Percentiles rank a stretch among this genome's conserved stretches.
Evolutionary conservation across 768 basidiomycete genomes (phyloP).

Genomic region (Termitomyces heimii): DNA sequence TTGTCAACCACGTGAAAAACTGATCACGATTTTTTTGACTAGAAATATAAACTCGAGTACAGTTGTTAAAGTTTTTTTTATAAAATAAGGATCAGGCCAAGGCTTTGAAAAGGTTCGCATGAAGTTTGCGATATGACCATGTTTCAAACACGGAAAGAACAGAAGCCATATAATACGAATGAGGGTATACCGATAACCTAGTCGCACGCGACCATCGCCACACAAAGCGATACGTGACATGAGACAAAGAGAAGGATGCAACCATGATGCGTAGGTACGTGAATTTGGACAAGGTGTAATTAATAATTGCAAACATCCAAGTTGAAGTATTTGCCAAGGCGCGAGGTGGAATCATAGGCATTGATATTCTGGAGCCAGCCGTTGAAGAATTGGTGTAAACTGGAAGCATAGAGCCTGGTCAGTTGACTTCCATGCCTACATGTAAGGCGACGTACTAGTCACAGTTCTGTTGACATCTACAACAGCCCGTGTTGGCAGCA

Average conservation of each 20-base stretch:
- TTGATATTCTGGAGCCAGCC: constrained; percentile 64
- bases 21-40: constrained; percentile 1
- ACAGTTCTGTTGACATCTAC: constrained; percentile 75
- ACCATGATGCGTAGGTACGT: background rate
- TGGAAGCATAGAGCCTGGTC: constrained; percentile 19
- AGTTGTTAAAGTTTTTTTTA: background rate
- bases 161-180: constrained; percentile 1
- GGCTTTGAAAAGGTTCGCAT: background rate
- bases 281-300: background rate
- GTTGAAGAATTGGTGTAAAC: constrained; percentile 65
- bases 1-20: background rate
- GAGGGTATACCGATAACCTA: background rate
- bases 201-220: constrained; percentile 2
- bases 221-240: constrained; percentile 5
- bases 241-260: constrained; percentile 4
- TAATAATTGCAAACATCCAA: constrained; percentile 33
- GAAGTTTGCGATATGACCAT: background rate
- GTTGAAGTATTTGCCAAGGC: constrained; percentile 66
- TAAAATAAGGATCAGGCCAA: background rate
- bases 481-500: constrained; percentile 48
- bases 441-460: constrained; percentile 59
- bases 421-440: background rate
- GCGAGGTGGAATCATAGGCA: constrained; percentile 34
- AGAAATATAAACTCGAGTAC: background rate
- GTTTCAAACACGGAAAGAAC: background rate